A percentile compares a stretch with the other conserved stretches of the same genome.
Evolutionary conservation across 1,139 yeast species (phyloP).

Genomic region (Spencermartinsiella ligniputridi): DNA sequence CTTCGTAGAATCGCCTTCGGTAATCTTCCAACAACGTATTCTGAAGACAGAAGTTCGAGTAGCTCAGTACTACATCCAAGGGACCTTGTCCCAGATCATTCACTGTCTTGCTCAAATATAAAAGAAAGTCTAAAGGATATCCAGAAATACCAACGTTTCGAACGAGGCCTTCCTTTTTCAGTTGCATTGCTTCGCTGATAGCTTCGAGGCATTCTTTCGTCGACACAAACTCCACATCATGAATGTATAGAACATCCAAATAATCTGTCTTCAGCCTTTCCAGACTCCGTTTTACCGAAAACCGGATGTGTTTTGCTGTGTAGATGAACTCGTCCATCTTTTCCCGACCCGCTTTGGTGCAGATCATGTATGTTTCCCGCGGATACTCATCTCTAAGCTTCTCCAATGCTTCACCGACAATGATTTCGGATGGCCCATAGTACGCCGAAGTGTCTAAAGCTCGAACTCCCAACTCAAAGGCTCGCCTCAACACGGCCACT

Average conservation of each 20-base stretch:
- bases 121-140: constrained; percentile 69
- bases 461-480: constrained; percentile 62
- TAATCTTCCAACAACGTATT: constrained; percentile 54
- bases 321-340: constrained; percentile 70
- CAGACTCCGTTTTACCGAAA: constrained; percentile 63
- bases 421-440: constrained; percentile 81
- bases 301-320: constrained; percentile 52
- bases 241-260: constrained; percentile 77
- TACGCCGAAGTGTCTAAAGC: constrained; percentile 92
- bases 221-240: constrained; percentile 80
- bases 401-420: constrained; percentile 64
- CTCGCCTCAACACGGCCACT: constrained; percentile 51
- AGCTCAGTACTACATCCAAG: constrained; percentile 72
- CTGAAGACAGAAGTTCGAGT: constrained; percentile 80
- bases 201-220: constrained; percentile 57
- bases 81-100: constrained; percentile 29
- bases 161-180: constrained; percentile 64
- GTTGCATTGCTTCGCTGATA: constrained; percentile 48
- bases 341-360: constrained; percentile 85
- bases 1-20: constrained; percentile 45
- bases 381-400: constrained; percentile 42
- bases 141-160: constrained; percentile 77
- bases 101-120: constrained; percentile 38
- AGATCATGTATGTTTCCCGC: constrained; percentile 63
- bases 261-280: constrained; percentile 60